Evolutionary conservation across 768 basidiomycete genomes (phyloP).

Genomic region (Dentipellis sp.): DNA sequence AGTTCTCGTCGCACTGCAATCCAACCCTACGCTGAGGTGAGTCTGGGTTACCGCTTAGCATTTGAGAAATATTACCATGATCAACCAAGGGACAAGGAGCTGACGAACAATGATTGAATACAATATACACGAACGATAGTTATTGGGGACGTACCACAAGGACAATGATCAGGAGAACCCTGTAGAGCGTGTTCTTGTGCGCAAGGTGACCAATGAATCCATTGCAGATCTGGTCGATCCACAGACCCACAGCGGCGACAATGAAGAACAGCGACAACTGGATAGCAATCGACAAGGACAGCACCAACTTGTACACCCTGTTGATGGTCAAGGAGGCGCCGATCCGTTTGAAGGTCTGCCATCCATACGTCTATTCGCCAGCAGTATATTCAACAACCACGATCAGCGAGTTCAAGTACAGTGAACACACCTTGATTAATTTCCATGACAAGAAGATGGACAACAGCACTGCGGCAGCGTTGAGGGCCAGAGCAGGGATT

Average conservation of each 20-base stretch:
- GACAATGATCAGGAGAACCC: conserved; percentile 43
- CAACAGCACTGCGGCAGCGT: conserved; percentile 47
- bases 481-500: conserved; percentile 53
- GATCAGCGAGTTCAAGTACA: neutral
- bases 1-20: conserved; percentile 62
- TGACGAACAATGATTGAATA: neutral
- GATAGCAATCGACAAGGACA: conserved; percentile 60
- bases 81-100: conserved; percentile 50
- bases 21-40: conserved; percentile 47
- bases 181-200: conserved; percentile 37
- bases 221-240: conserved; percentile 71
- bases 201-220: conserved; percentile 51
- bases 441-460: conserved; percentile 64
- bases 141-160: conserved; percentile 40
- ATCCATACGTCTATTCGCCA: conserved; percentile 52
- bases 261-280: conserved; percentile 79
- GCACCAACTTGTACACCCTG: conserved; percentile 63
- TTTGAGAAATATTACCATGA: conserved; percentile 29
- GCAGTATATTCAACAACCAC: neutral
- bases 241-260: conserved; percentile 55
- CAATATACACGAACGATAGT: no score
- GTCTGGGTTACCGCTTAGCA: neutral
- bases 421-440: conserved; percentile 50
- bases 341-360: conserved; percentile 84
- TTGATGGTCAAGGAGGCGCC: conserved; percentile 70